Evolutionary conservation across 1,284 basidiomycete genomes (phyloP), one percentile per base, ranked within the genome.

Genomic region (Ceratobasidium sp.): DNA sequence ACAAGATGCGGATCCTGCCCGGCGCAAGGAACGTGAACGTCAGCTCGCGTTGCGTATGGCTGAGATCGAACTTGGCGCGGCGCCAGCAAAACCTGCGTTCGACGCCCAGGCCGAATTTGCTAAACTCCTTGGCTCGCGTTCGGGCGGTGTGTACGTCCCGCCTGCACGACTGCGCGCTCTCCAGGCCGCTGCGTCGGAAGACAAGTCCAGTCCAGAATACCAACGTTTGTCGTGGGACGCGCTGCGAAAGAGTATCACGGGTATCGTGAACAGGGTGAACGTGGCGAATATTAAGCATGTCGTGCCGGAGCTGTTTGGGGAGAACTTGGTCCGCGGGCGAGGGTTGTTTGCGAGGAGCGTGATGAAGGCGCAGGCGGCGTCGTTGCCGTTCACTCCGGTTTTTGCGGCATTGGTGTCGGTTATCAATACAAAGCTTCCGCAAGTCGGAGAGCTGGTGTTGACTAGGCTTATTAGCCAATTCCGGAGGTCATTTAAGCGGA

Each of bases 191-290:
- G 82, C 86, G 11, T 84, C 89, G 14, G 87, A 89, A 76, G 96
- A 99, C 86, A 96, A 97, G 83, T 87, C 87, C 65, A 94, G 94
- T 78, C 81, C 92, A n/a, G 97, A 98, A 84, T 99, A 94, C 82
- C 98, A 99, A 84, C 89, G 97, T 22, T 86, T 99, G 79, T 95
- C 94, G 31, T 99, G 97, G 98, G 98, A 99, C 81, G 97, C 98
- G 1, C 86, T 99, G 76, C 91, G 97, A 81, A 99, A 99, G 85
- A 95, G 93, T 75, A 95, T 99, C 81, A 99, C 98, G 31, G 98
- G 98, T 94, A 92, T 99, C 79, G 97, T 99, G 87, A 99, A 99
- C 88, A 94, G 98, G 86, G 93, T 97, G 84, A 97, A 97, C 82
- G 88, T 95, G 27, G 89, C 92, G 78, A 99, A 99, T 83, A 99